Conservation (phyloP, 2,329 filamentous ascomycete genomes). For the Botryotinia calthae region DNA sequence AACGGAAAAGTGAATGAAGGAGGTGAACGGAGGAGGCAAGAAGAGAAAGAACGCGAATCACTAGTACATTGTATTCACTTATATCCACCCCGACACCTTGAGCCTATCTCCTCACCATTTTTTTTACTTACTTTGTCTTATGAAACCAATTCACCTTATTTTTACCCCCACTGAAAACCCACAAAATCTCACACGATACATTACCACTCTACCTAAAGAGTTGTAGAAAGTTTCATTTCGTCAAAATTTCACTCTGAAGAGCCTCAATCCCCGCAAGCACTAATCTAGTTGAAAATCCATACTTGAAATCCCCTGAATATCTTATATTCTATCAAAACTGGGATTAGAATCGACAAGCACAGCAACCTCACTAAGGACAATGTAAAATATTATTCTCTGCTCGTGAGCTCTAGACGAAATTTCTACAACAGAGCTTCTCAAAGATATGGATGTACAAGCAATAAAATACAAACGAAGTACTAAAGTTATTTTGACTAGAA, state of each 20-base stretch:
- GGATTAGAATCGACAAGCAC: neutral
- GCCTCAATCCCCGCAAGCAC: neutral
- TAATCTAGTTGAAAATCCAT: neutral
- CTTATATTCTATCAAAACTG: neutral
- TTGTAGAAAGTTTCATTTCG: neutral
- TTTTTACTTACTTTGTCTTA: neutral
- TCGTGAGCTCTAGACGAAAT: neutral
- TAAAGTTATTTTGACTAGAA: too few relatives aligned
- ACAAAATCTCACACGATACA: neutral
- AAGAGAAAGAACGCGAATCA: neutral
- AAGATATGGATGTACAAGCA: accelerated
- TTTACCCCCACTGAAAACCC: neutral
- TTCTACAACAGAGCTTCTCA: neutral
- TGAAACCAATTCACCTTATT: neutral
- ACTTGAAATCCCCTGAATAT: neutral
- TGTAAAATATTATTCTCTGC: neutral
- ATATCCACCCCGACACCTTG: neutral
- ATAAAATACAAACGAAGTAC: neutral
- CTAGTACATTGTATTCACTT: neutral
- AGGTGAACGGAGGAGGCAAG: too few relatives aligned
- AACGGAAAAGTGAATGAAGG: too few relatives aligned
- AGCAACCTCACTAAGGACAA: neutral
- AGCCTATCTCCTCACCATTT: neutral
- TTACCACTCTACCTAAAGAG: neutral
- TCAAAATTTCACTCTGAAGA: neutral